Evolutionary conservation across 208 protist species (phyloP).

Genomic region (Trypanosoma cruzi): DNA sequence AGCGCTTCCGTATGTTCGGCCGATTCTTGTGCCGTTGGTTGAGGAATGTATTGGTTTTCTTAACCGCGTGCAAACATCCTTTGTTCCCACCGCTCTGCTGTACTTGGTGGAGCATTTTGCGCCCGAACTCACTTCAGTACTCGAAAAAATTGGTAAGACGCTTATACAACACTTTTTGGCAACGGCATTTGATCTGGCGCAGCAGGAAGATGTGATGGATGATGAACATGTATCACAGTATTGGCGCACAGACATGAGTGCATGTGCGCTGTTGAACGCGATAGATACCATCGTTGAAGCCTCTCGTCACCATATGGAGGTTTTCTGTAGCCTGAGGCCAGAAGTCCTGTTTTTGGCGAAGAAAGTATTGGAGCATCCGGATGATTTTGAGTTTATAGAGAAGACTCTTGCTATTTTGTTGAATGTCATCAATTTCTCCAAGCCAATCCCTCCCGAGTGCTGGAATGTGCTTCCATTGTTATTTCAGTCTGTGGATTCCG

Average conservation of each 20-base stretch:
- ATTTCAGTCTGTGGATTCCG: conserved; percentile 64
- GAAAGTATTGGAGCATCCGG: conserved; percentile 61
- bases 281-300: conserved; percentile 74
- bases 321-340: conserved; percentile 49
- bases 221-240: conserved; percentile 38
- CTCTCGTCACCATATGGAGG: conserved; percentile 48
- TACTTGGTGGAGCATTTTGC: conserved; percentile 88
- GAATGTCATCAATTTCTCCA: conserved; percentile 68
- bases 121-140: conserved; percentile 72
- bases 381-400: conserved; percentile 86
- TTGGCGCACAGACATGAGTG: conserved; percentile 71
- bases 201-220: conserved; percentile 39
- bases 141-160: conserved; percentile 69
- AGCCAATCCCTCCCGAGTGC: conserved; percentile 58
- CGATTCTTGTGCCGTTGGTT: conserved; percentile 74
- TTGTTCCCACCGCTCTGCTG: conserved; percentile 79
- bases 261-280: conserved; percentile 69
- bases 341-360: conserved; percentile 63
- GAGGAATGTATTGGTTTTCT: conserved; percentile 87
- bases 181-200: conserved; percentile 71
- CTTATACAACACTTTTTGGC: conserved; percentile 83
- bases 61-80: conserved; percentile 83
- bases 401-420: conserved; percentile 77
- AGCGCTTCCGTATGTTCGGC: conserved; percentile 60
- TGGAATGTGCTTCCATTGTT: conserved; percentile 75